Evolutionary conservation across 23 red algal genomes (phyloP).

Genomic region (Gracilaria domingensis): DNA sequence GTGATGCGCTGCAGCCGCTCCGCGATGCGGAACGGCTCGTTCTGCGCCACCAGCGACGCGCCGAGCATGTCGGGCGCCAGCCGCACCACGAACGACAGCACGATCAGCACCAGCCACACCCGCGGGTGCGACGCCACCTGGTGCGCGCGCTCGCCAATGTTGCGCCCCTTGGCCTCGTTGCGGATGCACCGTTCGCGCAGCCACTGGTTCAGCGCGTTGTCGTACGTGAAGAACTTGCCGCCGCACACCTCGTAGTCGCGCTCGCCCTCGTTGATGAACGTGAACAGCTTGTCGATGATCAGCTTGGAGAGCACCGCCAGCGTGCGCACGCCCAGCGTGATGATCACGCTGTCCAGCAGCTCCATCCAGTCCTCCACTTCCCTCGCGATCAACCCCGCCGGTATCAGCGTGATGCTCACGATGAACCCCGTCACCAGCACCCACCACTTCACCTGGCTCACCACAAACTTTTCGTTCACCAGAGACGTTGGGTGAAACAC

Average conservation of each 20-base stretch:
- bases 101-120: neutral
- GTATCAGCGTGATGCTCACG: neutral
- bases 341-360: neutral
- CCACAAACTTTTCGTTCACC: neutral
- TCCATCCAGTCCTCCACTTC: slow-evolving; percentile 14
- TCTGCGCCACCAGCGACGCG: slow-evolving; percentile 13
- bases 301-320: slow-evolving; percentile 9
- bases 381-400: neutral
- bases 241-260: neutral
- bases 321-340: neutral
- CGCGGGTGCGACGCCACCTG: neutral
- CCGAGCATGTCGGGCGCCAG: slow-evolving; percentile 13
- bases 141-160: neutral
- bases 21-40: neutral
- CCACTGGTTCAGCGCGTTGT: slow-evolving; percentile 6
- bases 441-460: slow-evolving; percentile 15
- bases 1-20: neutral
- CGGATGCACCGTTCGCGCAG: neutral
- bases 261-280: slow-evolving; percentile 2
- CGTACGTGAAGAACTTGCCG: neutral
- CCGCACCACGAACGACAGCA: neutral
- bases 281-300: slow-evolving; percentile 8
- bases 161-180: neutral
- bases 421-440: neutral
- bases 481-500: neutral